Evolutionary conservation across 2,329 filamentous ascomycete species (phyloP).

Genomic region (Nigrograna mackinnonii): DNA sequence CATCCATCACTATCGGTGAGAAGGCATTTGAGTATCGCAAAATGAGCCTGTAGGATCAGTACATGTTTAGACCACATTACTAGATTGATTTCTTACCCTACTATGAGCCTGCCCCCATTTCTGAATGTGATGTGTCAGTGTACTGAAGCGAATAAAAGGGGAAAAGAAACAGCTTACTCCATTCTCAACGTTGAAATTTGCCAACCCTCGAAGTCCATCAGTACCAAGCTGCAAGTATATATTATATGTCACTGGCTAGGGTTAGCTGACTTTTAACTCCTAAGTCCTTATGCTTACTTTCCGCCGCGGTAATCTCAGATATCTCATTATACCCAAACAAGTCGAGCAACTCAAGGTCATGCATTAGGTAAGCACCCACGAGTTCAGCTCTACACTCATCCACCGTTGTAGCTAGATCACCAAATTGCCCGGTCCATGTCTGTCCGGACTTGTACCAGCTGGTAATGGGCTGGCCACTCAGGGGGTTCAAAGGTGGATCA

Average conservation of each 20-base stretch:
- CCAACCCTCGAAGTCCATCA: conserved; percentile 9
- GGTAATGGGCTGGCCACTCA: conserved; percentile 8
- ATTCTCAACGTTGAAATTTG: conserved; percentile 11
- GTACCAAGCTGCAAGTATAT: conserved; percentile 11
- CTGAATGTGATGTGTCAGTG: conserved; percentile 2
- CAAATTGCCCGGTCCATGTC: conserved; percentile 12
- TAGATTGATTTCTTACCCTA: conserved; percentile 5
- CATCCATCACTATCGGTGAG: conserved; percentile 7
- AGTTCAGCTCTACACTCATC: conserved; percentile 14
- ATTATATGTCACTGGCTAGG: conserved; percentile 9
- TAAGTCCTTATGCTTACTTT: conserved; percentile 7
- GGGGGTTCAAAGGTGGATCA: conserved; percentile 9
- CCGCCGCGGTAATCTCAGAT: conserved; percentile 9
- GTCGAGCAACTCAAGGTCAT: conserved; percentile 8
- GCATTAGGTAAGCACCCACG: conserved; percentile 8
- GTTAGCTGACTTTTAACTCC: background rate
- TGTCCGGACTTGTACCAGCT: conserved; percentile 12
- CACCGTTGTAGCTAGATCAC: conserved; percentile 9
- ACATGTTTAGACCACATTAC: background rate
- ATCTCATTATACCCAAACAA: conserved; percentile 13
- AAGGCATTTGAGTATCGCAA: conserved; percentile 17
- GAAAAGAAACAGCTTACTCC: conserved; percentile 3
- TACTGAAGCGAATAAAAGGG: background rate
- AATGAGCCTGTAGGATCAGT: conserved; percentile 11
- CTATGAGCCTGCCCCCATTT: conserved; percentile 19